phyloP scores from a whole-genome alignment of 495 filamentous ascomycete species.

The Lasiosphaeriaceae sp. region DNA sequence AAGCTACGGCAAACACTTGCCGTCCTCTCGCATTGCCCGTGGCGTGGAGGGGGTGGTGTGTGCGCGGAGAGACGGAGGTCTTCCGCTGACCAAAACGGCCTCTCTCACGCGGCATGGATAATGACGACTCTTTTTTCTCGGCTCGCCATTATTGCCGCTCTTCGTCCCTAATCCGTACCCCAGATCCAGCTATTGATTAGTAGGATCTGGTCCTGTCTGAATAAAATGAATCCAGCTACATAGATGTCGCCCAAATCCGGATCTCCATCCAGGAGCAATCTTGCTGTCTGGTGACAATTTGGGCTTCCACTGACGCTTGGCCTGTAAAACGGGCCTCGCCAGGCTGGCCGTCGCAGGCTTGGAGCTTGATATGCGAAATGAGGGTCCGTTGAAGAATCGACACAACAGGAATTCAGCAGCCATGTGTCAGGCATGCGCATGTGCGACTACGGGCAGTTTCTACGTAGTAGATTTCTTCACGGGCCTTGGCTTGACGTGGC shows the following conservation, averaged over 20 bases:
- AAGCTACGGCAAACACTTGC: slow-evolving; percentile 9
- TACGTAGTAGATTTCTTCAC: no score
- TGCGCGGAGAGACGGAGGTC: background rate
- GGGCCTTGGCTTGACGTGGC: no score
- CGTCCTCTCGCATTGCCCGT: slow-evolving; percentile 7
- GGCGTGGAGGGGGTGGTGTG: background rate
- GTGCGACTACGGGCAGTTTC: no score
- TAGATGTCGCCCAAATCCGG: background rate
- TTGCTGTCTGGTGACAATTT: slow-evolving; percentile 1
- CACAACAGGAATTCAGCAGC: background rate
- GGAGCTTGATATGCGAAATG: slow-evolving; percentile 17
- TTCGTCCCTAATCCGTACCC: background rate
- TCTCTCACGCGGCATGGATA: slow-evolving; percentile 12
- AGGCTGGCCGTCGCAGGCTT: background rate
- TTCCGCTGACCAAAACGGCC: slow-evolving; percentile 10
- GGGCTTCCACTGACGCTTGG: slow-evolving; percentile 18
- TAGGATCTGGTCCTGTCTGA: background rate
- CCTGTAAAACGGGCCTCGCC: slow-evolving; percentile 23
- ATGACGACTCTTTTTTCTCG: slow-evolving; percentile 3
- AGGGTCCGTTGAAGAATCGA: slow-evolving; percentile 8
- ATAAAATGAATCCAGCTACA: background rate
- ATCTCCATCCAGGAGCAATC: background rate
- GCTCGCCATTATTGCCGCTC: slow-evolving; percentile 14
- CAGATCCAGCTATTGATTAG: background rate
- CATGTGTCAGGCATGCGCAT: no score